Conservation (phyloP, 371 early-diverging fungal species). For the Coemansia sp. region DNA sequence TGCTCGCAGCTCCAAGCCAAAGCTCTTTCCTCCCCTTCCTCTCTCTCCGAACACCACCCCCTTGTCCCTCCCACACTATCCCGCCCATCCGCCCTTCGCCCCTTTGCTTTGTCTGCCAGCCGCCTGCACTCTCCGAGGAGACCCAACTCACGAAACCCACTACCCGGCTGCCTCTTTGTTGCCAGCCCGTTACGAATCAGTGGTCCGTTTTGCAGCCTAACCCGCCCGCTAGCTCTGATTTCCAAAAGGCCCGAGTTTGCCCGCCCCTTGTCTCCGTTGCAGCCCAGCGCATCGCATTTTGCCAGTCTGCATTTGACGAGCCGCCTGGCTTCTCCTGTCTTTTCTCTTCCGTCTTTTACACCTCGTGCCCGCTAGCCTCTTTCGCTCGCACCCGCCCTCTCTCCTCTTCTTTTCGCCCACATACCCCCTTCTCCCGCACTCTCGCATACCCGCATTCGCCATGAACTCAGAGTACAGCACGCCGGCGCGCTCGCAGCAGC, state of each 20-base stretch:
- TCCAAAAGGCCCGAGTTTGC: neutral
- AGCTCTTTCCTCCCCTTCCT: constrained; percentile 8
- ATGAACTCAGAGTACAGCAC: constrained; percentile 49
- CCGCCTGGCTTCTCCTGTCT: constrained; percentile 3
- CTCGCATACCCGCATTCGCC: constrained; percentile 6
- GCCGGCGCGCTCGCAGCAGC: constrained; percentile 47
- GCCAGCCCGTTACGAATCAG: constrained; percentile 1
- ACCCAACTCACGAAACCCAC: constrained; percentile 9
- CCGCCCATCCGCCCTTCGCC: constrained; percentile 2
- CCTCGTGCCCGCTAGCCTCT: constrained; percentile 5
- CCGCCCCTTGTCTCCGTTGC: neutral
- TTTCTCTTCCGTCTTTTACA: neutral
- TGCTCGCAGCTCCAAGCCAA: constrained; percentile 22
- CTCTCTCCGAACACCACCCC: constrained; percentile 13
- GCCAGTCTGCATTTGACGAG: constrained; percentile 2
- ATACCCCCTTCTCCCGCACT: constrained; percentile 5
- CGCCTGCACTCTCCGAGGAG: constrained; percentile 3
- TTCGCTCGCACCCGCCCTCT: neutral
- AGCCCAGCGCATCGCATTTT: neutral
- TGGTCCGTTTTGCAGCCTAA: neutral
- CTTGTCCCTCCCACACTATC: neutral
- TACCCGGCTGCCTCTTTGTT: neutral
- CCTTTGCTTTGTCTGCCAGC: constrained; percentile 6
- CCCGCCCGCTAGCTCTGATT: constrained; percentile 2
- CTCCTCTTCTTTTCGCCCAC: neutral